phyloP scores from a whole-genome alignment of 2,329 filamentous ascomycete genomes.

The Fusarium humuli region DNA sequence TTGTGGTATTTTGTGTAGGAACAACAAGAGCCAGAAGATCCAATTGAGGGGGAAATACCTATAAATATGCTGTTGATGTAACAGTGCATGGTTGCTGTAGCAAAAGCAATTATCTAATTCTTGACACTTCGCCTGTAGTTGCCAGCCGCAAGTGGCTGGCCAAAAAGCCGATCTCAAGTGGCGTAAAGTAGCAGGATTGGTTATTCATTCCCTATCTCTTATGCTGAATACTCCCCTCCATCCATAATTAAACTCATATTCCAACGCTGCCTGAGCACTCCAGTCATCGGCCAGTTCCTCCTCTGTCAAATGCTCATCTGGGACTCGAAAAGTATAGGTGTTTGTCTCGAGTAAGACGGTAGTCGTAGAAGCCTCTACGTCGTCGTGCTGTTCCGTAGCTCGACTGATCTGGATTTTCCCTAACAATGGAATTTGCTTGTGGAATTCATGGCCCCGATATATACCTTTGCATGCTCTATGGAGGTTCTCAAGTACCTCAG shows the following conservation, averaged over 20 bases:
- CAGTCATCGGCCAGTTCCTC: constrained; percentile 27
- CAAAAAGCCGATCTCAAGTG: too few relatives aligned
- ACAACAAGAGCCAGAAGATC: background rate
- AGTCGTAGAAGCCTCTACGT: background rate
- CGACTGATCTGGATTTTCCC: constrained; percentile 18
- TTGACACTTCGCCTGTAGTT: background rate
- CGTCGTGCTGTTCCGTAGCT: background rate
- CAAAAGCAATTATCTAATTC: background rate
- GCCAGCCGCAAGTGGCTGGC: background rate
- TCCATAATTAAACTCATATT: too few relatives aligned
- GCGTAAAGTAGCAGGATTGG: too few relatives aligned
- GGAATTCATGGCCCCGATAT: background rate
- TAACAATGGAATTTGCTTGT: constrained; percentile 30
- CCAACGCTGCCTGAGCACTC: background rate
- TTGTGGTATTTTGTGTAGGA: background rate
- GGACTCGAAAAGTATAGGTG: constrained; percentile 3
- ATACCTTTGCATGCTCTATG: constrained; percentile 11
- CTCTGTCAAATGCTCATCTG: background rate
- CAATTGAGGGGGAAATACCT: background rate
- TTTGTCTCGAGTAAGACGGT: constrained; percentile 19
- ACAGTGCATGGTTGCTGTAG: background rate
- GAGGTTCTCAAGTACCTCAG: constrained; percentile 17
- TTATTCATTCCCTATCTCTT: too few relatives aligned
- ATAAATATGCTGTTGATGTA: background rate
- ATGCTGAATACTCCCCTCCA: too few relatives aligned